Conservation (phyloP, 1,139 yeast species). For the Kodamaea derodonti region DNA sequence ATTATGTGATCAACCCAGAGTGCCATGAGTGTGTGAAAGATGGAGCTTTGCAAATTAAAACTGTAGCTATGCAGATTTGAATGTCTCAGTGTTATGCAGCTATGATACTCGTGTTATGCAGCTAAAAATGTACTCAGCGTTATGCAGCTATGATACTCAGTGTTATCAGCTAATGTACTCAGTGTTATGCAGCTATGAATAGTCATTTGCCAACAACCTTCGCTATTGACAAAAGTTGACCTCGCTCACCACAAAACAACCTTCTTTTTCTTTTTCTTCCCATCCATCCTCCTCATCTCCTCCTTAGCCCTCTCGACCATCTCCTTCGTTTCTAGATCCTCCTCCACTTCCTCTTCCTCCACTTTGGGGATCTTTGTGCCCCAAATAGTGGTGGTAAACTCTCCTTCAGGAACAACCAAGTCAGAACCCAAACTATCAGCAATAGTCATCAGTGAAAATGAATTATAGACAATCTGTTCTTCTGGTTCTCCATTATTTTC, state of each 20-base stretch:
- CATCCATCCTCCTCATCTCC: constrained; percentile 34
- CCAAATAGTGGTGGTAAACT: constrained; percentile 51
- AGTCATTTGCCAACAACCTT: too few relatives aligned
- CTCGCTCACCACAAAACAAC: constrained; percentile 12
- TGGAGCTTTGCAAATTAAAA: too few relatives aligned
- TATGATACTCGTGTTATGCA: too few relatives aligned
- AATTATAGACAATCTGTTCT: constrained; percentile 3
- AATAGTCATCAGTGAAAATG: constrained; percentile 7
- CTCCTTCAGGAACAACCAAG: constrained; percentile 6
- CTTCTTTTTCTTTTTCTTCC: constrained; percentile 35
- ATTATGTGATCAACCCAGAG: too few relatives aligned
- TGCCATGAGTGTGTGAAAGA: too few relatives aligned
- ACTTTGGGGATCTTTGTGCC: constrained; percentile 52
- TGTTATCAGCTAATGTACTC: too few relatives aligned
- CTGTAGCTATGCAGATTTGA: too few relatives aligned
- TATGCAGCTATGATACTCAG: too few relatives aligned
- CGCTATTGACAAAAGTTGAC: too few relatives aligned
- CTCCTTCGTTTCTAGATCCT: constrained; percentile 45
- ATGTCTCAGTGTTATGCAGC: too few relatives aligned
- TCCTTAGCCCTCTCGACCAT: constrained; percentile 48
- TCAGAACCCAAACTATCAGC: constrained; percentile 5
- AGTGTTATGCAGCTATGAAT: too few relatives aligned
- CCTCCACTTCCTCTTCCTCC: constrained; percentile 25
- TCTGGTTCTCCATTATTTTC: constrained; percentile 40
- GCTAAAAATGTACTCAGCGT: too few relatives aligned